A percentile compares a stretch with the other conserved stretches of the same genome.
Evolutionary conservation across 192 early-diverging fungal species (phyloP).

Genomic region (Lobosporangium transversale): DNA sequence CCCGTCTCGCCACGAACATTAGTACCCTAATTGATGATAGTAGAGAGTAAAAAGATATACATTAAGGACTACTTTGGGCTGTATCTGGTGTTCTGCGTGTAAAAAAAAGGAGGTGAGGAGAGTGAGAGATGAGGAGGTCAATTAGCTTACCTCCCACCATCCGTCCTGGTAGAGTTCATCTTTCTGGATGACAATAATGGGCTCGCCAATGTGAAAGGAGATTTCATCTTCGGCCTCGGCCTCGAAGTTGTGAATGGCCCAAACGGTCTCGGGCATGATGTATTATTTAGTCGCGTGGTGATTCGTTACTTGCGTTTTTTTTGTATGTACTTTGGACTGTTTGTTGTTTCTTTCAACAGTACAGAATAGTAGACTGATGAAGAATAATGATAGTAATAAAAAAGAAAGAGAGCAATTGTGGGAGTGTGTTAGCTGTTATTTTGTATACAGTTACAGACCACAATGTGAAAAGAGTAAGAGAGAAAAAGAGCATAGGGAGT

Average conservation of each 20-base stretch:
- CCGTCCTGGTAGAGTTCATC: slow-evolving; percentile 80
- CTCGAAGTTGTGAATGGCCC: slow-evolving; percentile 65
- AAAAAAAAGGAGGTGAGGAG: too few species aligned
- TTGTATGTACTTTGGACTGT: too few species aligned
- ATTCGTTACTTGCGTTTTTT: background rate
- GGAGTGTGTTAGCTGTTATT: too few species aligned
- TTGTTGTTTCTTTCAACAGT: background rate
- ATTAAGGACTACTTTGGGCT: too few species aligned
- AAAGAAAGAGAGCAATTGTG: too few species aligned
- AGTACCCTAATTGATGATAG: slow-evolving; percentile 63
- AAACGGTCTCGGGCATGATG: slow-evolving; percentile 56
- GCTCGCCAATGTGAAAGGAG: slow-evolving; percentile 69
- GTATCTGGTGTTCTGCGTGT: too few species aligned
- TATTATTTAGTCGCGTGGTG: background rate
- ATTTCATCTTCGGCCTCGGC: slow-evolving; percentile 79
- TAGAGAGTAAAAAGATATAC: background rate
- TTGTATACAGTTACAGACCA: too few species aligned
- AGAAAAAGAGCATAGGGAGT: too few species aligned
- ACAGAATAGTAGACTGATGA: background rate
- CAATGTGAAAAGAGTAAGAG: too few species aligned
- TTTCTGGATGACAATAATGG: slow-evolving; percentile 72
- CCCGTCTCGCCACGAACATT: slow-evolving; percentile 71
- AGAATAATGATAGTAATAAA: too few species aligned
- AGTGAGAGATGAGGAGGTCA: too few species aligned
- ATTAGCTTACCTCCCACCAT: slow-evolving; percentile 76